A percentile compares a stretch with the other conserved stretches of the same genome.
Conservation (phyloP, 2,329 filamentous ascomycete genomes). For the Claviceps purpurea region DNA sequence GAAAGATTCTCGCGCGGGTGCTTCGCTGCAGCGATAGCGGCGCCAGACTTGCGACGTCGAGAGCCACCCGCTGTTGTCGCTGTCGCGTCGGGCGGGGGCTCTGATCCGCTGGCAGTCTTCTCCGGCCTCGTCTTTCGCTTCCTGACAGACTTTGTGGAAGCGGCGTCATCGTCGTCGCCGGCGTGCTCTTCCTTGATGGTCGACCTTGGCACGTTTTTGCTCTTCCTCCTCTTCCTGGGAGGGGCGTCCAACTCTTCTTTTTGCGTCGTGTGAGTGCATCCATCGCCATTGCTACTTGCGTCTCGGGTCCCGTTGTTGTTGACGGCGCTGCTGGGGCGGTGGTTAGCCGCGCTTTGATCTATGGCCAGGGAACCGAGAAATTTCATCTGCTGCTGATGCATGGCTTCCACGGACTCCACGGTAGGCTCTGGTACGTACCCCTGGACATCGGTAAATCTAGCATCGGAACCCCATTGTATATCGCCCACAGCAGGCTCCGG, state of each 20-base stretch:
- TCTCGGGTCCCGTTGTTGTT: constrained; percentile 7
- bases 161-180: constrained; percentile 28
- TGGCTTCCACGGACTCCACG: constrained; percentile 43
- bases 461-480: constrained; percentile 56
- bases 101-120: constrained; percentile 13
- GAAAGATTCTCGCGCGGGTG: constrained; percentile 55
- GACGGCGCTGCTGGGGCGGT: constrained; percentile 43
- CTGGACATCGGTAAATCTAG: constrained; percentile 43
- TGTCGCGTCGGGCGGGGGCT: constrained; percentile 19
- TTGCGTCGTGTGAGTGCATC: constrained; percentile 17
- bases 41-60: constrained; percentile 38
- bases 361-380: constrained; percentile 44
- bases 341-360: constrained; percentile 44
- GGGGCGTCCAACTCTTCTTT: constrained; percentile 26
- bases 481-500: constrained; percentile 27
- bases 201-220: constrained; percentile 31
- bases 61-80: constrained; percentile 18
- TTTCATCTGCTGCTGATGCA: constrained; percentile 41
- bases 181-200: constrained; percentile 12
- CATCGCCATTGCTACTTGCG: constrained; percentile 7
- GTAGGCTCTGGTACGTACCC: constrained; percentile 44
- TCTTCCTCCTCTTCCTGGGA: constrained; percentile 41
- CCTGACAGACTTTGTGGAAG: constrained; percentile 20
- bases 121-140: constrained; percentile 36
- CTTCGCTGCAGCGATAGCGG: constrained; percentile 27